Evolutionary conservation across 176 grass and related monocot species (phyloP).

Genomic region (Stipa capillata): DNA sequence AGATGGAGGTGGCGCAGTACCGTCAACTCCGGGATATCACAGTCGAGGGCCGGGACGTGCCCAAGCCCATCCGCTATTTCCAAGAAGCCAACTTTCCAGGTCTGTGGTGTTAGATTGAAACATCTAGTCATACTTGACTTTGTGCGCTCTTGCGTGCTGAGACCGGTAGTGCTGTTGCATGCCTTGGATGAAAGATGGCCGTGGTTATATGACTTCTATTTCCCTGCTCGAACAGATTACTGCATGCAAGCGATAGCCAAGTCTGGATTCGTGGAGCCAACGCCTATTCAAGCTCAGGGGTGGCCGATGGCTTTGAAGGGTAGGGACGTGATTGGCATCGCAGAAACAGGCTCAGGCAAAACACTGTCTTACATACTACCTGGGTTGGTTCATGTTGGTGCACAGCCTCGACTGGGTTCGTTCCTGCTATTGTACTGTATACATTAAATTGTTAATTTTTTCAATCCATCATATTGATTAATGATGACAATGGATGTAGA

Average conservation of each 20-base stretch:
- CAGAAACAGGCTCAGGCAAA: slow-evolving; percentile 97
- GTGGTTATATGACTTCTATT: neutral
- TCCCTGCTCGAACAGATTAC: slow-evolving; percentile 40
- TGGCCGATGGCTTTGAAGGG: slow-evolving; percentile 99
- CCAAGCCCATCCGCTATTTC: slow-evolving; percentile 80
- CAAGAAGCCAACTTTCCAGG: slow-evolving; percentile 94
- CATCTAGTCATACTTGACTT: neutral
- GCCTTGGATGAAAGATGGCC: no score
- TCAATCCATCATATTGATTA: neutral
- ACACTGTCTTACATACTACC: slow-evolving; percentile 82
- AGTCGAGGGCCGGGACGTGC: slow-evolving; percentile 67
- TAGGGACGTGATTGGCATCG: slow-evolving; percentile 89
- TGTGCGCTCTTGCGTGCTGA: no score
- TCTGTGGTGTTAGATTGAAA: neutral
- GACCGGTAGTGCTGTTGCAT: neutral
- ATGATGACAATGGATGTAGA: slow-evolving; percentile 31
- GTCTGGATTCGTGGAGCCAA: slow-evolving; percentile 82
- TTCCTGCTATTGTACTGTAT: neutral
- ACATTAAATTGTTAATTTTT: neutral
- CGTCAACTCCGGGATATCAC: slow-evolving; percentile 61
- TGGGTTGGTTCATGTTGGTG: slow-evolving; percentile 82
- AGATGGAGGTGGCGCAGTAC: slow-evolving; percentile 56
- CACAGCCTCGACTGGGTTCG: slow-evolving; percentile 83
- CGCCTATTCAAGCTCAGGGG: slow-evolving; percentile 90
- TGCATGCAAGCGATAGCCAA: slow-evolving; percentile 77